Base-by-base conservation (phyloP, 371 early-diverging fungal species). In the Neoconidiobolus thromboides region DNA sequence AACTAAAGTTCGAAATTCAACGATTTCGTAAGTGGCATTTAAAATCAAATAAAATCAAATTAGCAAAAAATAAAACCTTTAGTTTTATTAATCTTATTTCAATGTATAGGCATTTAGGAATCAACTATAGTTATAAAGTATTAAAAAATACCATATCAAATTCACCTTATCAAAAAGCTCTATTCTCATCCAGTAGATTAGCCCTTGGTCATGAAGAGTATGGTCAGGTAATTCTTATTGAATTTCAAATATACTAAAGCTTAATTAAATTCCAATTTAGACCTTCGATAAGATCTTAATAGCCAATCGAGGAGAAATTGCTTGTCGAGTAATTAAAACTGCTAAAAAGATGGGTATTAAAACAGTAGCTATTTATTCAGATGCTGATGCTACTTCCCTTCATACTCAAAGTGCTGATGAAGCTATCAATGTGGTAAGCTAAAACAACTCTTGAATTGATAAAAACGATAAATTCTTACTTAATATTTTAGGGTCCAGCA, bases 291-390 rank as follows among this genome's bases (percentile, higher is more conserved):
- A 96, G 74, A 89, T 96, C 55, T 77, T 96, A 53, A 84, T 96
- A 63, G 96, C 96, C 46, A 96, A 96, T 74, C 82, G 96, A 59
- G 96, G 96, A 61, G 96, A 96, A 72, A 95, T 93, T 61, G 93
- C 96, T 1, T 85, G 87, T 72, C 80, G 95, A 59, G 87, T 96
- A 48, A 91, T 93, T 67, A 79, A 80, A 55, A 90, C 93, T 1
- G 88, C 83, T 62, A 75, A 72, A 62, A 79, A 80, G 63, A 72
- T 88, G 72, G 82, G 83, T 44, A 88, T 96, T 67, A 80, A 87
- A 63, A 91, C 94, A 1, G 93, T 93, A 0, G 93, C 93, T 39
- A 85, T 96, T 46, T 92, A 91, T 75, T 86, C 87, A 6, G 93
- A 93, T 65, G 91, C 92, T 43, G 90, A 89, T 71, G 76, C 76